A percentile compares a stretch with the other conserved stretches of the same genome.
Conservation (phyloP, 176 grass and related monocot species). For the Urochloa ruziziensis region DNA sequence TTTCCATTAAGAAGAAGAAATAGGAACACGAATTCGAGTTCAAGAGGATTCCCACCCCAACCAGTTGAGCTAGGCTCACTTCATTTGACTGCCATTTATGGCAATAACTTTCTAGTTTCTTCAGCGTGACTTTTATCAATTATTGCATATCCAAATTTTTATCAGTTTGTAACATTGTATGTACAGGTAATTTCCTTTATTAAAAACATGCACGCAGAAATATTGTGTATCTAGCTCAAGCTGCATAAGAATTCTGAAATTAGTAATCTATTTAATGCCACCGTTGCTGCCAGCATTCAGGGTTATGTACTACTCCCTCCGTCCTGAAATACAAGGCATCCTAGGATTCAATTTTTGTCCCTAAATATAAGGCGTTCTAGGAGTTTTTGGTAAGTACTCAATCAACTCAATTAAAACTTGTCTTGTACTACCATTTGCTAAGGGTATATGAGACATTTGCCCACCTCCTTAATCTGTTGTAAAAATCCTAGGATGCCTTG, state of each 20-base stretch:
- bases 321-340: too few relatives aligned
- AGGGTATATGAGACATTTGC: too few relatives aligned
- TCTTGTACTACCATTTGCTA: too few relatives aligned
- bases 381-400: too few relatives aligned
- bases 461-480: too few relatives aligned
- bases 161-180: background rate
- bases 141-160: conserved; percentile 20
- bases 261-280: background rate
- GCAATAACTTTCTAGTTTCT: background rate
- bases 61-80: background rate
- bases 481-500: too few relatives aligned
- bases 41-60: background rate
- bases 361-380: too few relatives aligned
- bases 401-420: too few relatives aligned
- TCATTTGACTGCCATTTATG: background rate
- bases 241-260: background rate
- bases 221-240: conserved; percentile 8
- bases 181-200: background rate
- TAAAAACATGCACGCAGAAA: background rate
- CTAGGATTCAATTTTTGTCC: too few relatives aligned
- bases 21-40: background rate
- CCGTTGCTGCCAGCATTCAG: background rate
- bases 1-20: background rate
- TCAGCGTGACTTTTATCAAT: conserved; percentile 15
- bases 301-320: background rate